phyloP scores from a whole-genome alignment of 2,329 filamentous ascomycete genomes.

The Diaporthe capsici region DNA sequence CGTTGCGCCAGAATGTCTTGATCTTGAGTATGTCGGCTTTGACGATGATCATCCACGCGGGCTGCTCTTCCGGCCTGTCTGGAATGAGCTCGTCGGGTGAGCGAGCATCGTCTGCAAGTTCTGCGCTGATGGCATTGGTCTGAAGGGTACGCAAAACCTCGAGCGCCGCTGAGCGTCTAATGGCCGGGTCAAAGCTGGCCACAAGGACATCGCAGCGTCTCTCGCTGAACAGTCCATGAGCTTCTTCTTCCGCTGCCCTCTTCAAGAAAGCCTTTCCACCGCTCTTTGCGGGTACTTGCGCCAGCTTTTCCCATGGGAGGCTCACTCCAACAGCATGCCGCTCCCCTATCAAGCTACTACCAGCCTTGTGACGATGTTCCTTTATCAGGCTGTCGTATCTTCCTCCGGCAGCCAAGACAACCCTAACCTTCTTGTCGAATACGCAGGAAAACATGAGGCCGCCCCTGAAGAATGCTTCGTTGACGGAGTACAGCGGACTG shows the following conservation, averaged over 20 bases:
- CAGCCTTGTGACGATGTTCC: constrained; percentile 81
- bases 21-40: constrained; percentile 87
- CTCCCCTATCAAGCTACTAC: constrained; percentile 60
- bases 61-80: constrained; percentile 81
- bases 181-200: constrained; percentile 84
- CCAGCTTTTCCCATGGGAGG: constrained; percentile 87
- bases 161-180: constrained; percentile 82
- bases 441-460: constrained; percentile 93
- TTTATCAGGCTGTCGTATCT: constrained; percentile 92
- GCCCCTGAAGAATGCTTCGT: constrained; percentile 90
- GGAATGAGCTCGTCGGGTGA: constrained; percentile 85
- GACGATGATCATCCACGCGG: constrained; percentile 91
- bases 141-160: constrained; percentile 85
- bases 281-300: constrained; percentile 71
- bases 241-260: constrained; percentile 74
- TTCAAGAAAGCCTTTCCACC: constrained; percentile 75
- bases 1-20: constrained; percentile 82
- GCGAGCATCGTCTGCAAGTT: constrained; percentile 84
- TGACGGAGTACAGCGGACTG: constrained; percentile 87
- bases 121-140: constrained; percentile 87
- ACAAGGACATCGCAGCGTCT: constrained; percentile 90
- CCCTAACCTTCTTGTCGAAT: constrained; percentile 84
- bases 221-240: constrained; percentile 70
- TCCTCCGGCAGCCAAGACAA: constrained; percentile 93
- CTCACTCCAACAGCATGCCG: constrained; percentile 93